A percentile compares a stretch with the other conserved stretches of the same genome.
Conservation (phyloP, 2,329 filamentous ascomycete species). For the Stagonosporopsis tanaceti region DNA sequence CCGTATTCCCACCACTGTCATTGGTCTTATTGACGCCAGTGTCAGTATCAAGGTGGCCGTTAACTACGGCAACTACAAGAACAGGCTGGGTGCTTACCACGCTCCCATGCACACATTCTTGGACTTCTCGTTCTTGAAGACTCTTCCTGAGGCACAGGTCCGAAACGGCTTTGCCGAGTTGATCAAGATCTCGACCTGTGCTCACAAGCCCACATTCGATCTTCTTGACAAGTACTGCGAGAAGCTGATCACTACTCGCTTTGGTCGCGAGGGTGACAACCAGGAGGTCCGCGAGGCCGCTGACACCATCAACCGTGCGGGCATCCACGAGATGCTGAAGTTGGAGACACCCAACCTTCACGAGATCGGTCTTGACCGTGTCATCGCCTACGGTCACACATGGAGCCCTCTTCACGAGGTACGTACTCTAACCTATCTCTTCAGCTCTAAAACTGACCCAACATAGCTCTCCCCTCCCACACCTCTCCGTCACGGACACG, state of each 20-base stretch:
- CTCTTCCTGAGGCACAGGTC: constrained; percentile 71
- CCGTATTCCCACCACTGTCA: constrained; percentile 76
- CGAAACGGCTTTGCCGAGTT: constrained; percentile 77
- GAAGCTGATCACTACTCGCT: constrained; percentile 69
- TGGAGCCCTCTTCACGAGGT: constrained; percentile 74
- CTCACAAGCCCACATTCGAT: constrained; percentile 71
- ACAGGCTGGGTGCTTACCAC: constrained; percentile 76
- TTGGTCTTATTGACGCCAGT: constrained; percentile 77
- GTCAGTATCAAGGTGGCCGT: constrained; percentile 82
- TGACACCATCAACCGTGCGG: constrained; percentile 72
- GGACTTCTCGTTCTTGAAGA: constrained; percentile 76
- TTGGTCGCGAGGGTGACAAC: constrained; percentile 68
- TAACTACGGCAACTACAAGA: constrained; percentile 80
- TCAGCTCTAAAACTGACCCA: constrained; percentile 14
- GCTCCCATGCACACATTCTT: constrained; percentile 76
- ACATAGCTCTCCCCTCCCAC: constrained; percentile 69
- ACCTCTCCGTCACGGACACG: constrained; percentile 75
- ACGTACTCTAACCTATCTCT: not conserved
- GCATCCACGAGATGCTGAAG: constrained; percentile 76
- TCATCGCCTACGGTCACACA: constrained; percentile 78
- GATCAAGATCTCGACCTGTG: constrained; percentile 78
- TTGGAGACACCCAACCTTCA: constrained; percentile 77
- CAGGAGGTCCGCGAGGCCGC: constrained; percentile 67
- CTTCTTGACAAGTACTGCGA: constrained; percentile 74
- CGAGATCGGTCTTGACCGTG: constrained; percentile 74